A percentile compares a stretch with the other conserved stretches of the same genome.
Evolutionary conservation across 331 rosid genomes (phyloP).

Genomic region (Dryas integrifolia): DNA sequence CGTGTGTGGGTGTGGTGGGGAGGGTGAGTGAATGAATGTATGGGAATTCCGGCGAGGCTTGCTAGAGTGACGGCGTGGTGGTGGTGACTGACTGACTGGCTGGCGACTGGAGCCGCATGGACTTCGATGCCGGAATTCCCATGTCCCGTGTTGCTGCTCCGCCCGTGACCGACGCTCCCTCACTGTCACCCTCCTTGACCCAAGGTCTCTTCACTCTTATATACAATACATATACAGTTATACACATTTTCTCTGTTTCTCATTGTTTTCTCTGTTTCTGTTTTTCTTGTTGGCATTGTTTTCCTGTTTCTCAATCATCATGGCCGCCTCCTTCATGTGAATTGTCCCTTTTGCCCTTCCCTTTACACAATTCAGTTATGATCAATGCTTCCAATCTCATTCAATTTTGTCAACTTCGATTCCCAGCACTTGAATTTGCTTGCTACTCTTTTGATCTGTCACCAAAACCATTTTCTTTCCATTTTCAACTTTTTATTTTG

Average conservation of each 20-base stretch:
- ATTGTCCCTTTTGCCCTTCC: slow-evolving; percentile 29
- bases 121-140: slow-evolving; percentile 78
- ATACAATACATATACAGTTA: neutral
- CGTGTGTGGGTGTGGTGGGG: neutral
- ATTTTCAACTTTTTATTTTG: neutral
- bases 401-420: neutral
- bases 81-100: slow-evolving; percentile 23
- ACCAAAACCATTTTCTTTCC: neutral
- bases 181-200: slow-evolving; percentile 45
- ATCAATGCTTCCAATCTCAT: slow-evolving; percentile 18
- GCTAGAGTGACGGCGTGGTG: slow-evolving; percentile 40
- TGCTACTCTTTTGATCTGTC: neutral
- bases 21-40: slow-evolving; percentile 23
- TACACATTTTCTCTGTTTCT: neutral
- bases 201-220: slow-evolving; percentile 45
- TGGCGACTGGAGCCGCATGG: slow-evolving; percentile 46
- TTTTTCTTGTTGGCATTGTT: slow-evolving; percentile 12
- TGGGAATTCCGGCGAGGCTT: slow-evolving; percentile 42
- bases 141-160: slow-evolving; percentile 38
- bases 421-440: slow-evolving; percentile 5
- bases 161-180: slow-evolving; percentile 53
- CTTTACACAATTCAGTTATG: slow-evolving; percentile 1
- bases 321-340: slow-evolving; percentile 1
- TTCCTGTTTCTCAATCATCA: slow-evolving; percentile 16
- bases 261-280: neutral